A percentile compares a stretch with the other conserved stretches of the same genome.
Evolutionary conservation across 495 filamentous ascomycete species (phyloP).

Genomic region (Aspergillus cristatus): DNA sequence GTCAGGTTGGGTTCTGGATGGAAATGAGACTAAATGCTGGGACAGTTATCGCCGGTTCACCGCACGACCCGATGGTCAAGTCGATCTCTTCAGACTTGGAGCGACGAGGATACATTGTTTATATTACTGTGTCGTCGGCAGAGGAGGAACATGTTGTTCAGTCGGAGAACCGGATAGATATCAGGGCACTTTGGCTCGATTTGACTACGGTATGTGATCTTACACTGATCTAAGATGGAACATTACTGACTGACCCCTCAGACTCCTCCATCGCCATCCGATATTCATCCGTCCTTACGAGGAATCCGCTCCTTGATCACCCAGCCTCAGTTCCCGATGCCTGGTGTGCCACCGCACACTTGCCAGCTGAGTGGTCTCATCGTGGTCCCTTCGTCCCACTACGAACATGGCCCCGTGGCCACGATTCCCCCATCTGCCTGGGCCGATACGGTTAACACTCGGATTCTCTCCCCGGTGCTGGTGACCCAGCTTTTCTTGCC

Average conservation of each 20-base stretch:
- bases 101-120: conserved; percentile 87
- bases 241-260: conserved; percentile 22
- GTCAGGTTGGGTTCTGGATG: background rate
- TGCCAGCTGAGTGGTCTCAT: conserved; percentile 70
- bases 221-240: background rate
- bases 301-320: conserved; percentile 49
- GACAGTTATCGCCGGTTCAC: conserved; percentile 69
- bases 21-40: conserved; percentile 8
- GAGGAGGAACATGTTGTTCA: conserved; percentile 79
- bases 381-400: conserved; percentile 52
- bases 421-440: conserved; percentile 73
- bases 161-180: conserved; percentile 64
- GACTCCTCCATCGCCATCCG: conserved; percentile 48
- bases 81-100: conserved; percentile 80
- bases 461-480: conserved; percentile 84
- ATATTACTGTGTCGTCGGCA: conserved; percentile 65
- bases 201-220: conserved; percentile 43
- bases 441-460: conserved; percentile 82
- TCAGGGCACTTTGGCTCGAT: conserved; percentile 74
- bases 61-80: conserved; percentile 68
- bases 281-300: conserved; percentile 44
- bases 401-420: conserved; percentile 66
- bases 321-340: conserved; percentile 59
- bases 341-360: conserved; percentile 61
- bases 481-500: conserved; percentile 81